phyloP scores from a whole-genome alignment of 305 asterid species.

The Withania somnifera region DNA sequence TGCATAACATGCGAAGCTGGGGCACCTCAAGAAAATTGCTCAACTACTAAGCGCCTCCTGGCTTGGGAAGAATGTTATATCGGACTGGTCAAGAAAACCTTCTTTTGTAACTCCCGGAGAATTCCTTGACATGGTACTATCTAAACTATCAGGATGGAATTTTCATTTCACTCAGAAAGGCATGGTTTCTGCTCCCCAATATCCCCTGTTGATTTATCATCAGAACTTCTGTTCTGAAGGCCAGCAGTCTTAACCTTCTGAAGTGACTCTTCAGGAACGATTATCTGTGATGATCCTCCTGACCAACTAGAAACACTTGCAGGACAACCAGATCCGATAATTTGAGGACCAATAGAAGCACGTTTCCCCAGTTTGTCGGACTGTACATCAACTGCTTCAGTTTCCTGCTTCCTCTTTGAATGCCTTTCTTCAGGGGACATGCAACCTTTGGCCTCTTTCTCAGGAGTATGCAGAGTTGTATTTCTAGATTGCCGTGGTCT shows the following conservation, averaged over 20 bases:
- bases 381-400: background rate
- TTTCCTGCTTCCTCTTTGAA: constrained; percentile 9
- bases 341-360: constrained; percentile 10
- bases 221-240: background rate
- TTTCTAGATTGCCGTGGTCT: constrained; percentile 24
- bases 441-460: constrained; percentile 3
- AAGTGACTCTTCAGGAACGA: background rate
- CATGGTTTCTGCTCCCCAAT: background rate
- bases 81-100: background rate
- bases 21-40: background rate
- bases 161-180: background rate
- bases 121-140: too few species aligned
- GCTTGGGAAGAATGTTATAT: background rate
- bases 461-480: background rate
- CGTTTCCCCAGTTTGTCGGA: constrained; percentile 1
- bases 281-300: background rate
- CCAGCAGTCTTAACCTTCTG: background rate
- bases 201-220: background rate
- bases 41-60: background rate
- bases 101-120: background rate
- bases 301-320: background rate
- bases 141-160: background rate
- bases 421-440: constrained; percentile 1
- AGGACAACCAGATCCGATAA: constrained; percentile 1
- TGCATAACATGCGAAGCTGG: background rate